Base-by-base conservation (phyloP, 2,329 filamentous ascomycete genomes). In the Cytospora schulzeri region DNA sequence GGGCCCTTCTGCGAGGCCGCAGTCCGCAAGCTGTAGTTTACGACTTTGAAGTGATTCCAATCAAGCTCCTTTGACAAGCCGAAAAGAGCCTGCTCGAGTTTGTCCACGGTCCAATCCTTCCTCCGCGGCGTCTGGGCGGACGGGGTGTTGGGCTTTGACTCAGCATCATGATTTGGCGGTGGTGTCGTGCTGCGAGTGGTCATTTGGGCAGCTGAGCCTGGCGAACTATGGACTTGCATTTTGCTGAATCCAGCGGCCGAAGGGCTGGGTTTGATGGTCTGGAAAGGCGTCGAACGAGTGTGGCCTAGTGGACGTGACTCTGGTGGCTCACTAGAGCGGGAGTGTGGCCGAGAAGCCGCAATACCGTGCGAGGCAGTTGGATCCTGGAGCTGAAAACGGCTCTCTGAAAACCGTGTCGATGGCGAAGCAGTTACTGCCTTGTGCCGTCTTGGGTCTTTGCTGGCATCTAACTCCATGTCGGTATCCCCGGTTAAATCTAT, bases 1-100 rank as follows among this genome's bases (percentile, higher is more conserved):
- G 73, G 56, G 26, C 48, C 73, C 1, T 76, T 75, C 52, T 77
- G 72, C 57, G 70, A 73, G 59, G 76, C 77, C 61, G 80, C 80
- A 15, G 80, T 77, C 64, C 80, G 76, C 38, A 85, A 76, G 35
- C 79, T 75, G 62, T 80, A 78, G 7, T 80, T 74, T 3, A 79
- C 77, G 19, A 84, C 76, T 28, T 75, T 77, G 8, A 79, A 76
- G 63, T 85, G 81, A 45, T 79, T 77, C 15, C 77, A 73, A 58
- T 78, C 76, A 31, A 86, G 79, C 28, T 82, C 78, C 38, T 74
- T 72, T 19, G 78, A 75, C 58, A 80, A 78, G 2, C 72, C 66
- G 11, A 71, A 73, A 31, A 86, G 74, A 7, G 75, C 72, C 6
- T 72, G 68, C 38, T 78, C 78, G n/a, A 85, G 74, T 61, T 78